Evolutionary conservation across 495 filamentous ascomycete species (phyloP).

Genomic region (Xylaria grammica): DNA sequence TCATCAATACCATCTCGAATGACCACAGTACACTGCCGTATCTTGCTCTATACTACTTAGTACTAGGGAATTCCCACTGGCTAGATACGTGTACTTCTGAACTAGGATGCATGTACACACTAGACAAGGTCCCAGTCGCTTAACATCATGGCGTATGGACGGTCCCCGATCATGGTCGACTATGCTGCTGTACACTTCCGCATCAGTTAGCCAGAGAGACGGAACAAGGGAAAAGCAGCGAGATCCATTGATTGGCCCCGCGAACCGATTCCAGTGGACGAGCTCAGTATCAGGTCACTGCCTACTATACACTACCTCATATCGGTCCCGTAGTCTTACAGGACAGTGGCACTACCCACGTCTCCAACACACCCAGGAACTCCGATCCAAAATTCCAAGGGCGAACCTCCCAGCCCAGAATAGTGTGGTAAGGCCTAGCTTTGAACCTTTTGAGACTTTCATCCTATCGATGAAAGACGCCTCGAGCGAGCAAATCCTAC

Average conservation of each 20-base stretch:
- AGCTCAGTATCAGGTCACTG: background rate
- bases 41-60: background rate
- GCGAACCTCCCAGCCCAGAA: background rate
- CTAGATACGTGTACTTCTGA: conserved; percentile 4
- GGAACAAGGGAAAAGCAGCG: background rate
- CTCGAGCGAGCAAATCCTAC: background rate
- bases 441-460: background rate
- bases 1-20: conserved; percentile 1
- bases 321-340: too few species aligned
- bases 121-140: conserved; percentile 3
- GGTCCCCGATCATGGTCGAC: conserved; percentile 14
- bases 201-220: background rate
- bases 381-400: background rate
- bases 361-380: too few species aligned
- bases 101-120: background rate
- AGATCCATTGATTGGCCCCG: background rate
- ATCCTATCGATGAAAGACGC: background rate
- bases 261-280: background rate
- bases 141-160: background rate
- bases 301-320: too few species aligned
- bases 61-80: conserved; percentile 7
- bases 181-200: background rate
- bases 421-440: background rate
- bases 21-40: background rate
- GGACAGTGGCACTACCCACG: too few species aligned